phyloP scores from a whole-genome alignment of 208 protist species.

The Balamuthia mandrillaris region DNA sequence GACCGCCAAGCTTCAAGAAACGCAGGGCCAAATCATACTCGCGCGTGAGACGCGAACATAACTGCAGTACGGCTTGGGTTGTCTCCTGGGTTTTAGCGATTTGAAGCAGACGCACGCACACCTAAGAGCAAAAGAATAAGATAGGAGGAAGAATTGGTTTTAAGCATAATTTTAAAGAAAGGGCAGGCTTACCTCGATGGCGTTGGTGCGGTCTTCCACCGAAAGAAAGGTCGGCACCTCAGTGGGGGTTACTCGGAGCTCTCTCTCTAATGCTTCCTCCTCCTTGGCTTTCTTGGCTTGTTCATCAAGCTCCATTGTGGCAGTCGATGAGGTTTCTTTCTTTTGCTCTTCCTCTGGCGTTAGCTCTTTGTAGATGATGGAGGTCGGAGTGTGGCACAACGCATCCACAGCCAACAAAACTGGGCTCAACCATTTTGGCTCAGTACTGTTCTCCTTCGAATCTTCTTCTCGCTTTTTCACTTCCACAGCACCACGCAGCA shows the following conservation, averaged over 20 bases:
- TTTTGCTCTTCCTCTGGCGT: neutral
- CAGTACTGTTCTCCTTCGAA: neutral
- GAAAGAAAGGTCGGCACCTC: conserved; percentile 9
- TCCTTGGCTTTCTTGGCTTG: neutral
- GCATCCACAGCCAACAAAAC: conserved; percentile 9
- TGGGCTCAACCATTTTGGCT: neutral
- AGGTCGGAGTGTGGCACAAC: conserved; percentile 13
- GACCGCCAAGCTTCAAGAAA: neutral
- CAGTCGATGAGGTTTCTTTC: neutral
- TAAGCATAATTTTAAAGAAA: too few relatives aligned
- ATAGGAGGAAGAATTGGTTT: too few relatives aligned
- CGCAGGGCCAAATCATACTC: conserved; percentile 11
- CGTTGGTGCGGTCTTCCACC: neutral
- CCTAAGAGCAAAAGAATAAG: too few relatives aligned
- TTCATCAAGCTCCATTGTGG: neutral
- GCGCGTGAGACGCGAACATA: neutral
- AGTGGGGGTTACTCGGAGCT: neutral
- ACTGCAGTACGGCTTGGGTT: conserved; percentile 2
- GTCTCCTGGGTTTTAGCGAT: too few relatives aligned
- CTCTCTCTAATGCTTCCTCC: neutral
- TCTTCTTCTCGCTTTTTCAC: too few relatives aligned
- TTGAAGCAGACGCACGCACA: too few relatives aligned
- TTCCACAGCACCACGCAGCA: too few relatives aligned
- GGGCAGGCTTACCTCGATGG: too few relatives aligned
- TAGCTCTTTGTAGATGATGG: neutral